A percentile compares a stretch with the other conserved stretches of the same genome.
Evolutionary conservation across 257 asterid genomes (phyloP).

Genomic region (Nicotiana tabacum): DNA sequence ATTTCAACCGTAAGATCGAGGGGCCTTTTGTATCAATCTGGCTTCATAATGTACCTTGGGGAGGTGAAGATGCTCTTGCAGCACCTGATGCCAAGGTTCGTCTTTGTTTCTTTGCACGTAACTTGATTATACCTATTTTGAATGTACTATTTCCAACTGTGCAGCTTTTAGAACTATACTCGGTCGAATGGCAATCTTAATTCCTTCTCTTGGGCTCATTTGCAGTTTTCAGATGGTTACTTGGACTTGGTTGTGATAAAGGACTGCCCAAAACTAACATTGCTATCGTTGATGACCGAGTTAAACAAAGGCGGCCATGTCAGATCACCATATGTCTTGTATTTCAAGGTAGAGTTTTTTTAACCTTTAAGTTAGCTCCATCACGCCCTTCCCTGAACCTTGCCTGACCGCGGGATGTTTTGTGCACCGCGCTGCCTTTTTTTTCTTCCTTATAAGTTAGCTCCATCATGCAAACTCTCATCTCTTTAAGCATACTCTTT

Average conservation of each 20-base stretch:
- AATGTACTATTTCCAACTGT: not conserved
- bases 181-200: not conserved
- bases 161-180: not conserved
- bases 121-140: not conserved
- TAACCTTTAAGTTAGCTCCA: not conserved
- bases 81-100: constrained; percentile 95
- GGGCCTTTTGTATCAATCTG: constrained; percentile 93
- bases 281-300: constrained; percentile 58
- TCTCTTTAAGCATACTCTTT: not conserved
- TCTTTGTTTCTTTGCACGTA: not conserved
- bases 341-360: constrained; percentile 56
- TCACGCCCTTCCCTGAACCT: not conserved
- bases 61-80: constrained; percentile 73
- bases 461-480: not conserved
- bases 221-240: constrained; percentile 96
- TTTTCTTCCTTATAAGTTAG: no score
- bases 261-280: constrained; percentile 58
- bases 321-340: constrained; percentile 62
- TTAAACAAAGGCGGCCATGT: constrained; percentile 71
- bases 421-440: no score
- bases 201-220: not conserved
- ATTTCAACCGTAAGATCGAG: constrained; percentile 57
- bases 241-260: constrained; percentile 80
- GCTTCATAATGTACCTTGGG: constrained; percentile 99
- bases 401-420: no score